Evolutionary conservation across 2,329 filamentous ascomycete genomes (phyloP), one percentile per base, ranked within the genome.

Genomic region (Blastomyces parvus): DNA sequence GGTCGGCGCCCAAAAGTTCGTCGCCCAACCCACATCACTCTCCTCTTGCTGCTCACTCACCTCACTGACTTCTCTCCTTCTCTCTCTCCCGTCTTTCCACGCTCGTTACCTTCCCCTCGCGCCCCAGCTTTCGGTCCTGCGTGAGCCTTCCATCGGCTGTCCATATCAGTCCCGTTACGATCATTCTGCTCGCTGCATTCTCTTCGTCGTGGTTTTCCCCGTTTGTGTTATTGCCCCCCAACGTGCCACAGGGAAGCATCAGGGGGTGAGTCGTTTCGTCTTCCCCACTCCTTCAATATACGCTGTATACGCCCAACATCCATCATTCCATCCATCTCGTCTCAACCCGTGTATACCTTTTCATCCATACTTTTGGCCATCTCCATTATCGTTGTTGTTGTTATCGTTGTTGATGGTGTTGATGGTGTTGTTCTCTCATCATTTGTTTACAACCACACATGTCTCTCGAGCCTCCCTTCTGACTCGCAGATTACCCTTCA

Each of bases 211-310:
- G 1, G 11, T 44, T 44, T 17, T 27, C 8, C 17, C 14, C 2
- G 22, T 33, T 22, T n/a, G n/a, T n/a, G n/a, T n/a, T n/a, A n/a
- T n/a, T n/a, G n/a, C n/a, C n/a, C n/a, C n/a, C n/a, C n/a, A n/a
- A n/a, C 40, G 38, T 42, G 25, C 40, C 36, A 44, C 42, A n/a
- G 19, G 19, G 42, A 33, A 40, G 22, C 36, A 55, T 62, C 42
- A 57, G 52, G 62, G 62, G 62, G 62, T 64, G 62, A 64, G 59
- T 61, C 40, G 53, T 53, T 48, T 63, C 60, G 63, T 62, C 64
- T 63, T 65, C 62, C 40, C 58, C 56, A 60, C 63, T 62, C 60
- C 56, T 25, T 8, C 2, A 25, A 42, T 25, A 27, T 25, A 44
- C 17, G 14, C 30, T 33, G 25, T 25, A 27, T 25, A 44, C 17